phyloP scores from a whole-genome alignment of 306 rosid genomes.

The Rubus idaeus region DNA sequence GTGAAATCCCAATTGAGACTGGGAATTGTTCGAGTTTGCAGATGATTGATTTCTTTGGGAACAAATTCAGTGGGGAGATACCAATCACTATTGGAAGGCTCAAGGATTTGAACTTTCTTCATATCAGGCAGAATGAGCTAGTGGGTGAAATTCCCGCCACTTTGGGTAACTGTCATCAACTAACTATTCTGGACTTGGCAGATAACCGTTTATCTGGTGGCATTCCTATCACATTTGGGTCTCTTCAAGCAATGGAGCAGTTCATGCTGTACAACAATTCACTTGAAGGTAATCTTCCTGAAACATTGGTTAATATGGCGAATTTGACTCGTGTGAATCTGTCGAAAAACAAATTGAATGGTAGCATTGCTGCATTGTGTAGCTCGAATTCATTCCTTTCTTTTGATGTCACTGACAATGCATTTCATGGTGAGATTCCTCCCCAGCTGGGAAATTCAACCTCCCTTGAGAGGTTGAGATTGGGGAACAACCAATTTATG shows the following conservation, averaged over 20 bases:
- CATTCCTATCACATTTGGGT: slow-evolving; percentile 68
- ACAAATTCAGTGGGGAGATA: slow-evolving; percentile 64
- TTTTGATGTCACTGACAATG: slow-evolving; percentile 74
- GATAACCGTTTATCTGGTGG: slow-evolving; percentile 75
- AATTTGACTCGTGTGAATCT: slow-evolving; percentile 86
- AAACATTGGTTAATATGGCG: slow-evolving; percentile 44
- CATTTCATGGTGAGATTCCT: slow-evolving; percentile 69
- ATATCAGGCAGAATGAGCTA: slow-evolving; percentile 83
- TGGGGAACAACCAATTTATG: slow-evolving; percentile 67
- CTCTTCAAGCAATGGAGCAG: slow-evolving; percentile 52
- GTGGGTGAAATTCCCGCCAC: slow-evolving; percentile 81
- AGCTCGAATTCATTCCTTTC: slow-evolving; percentile 65
- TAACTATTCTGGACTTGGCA: slow-evolving; percentile 74
- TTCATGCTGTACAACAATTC: slow-evolving; percentile 95
- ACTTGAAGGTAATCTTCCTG: slow-evolving; percentile 89
- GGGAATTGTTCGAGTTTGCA: slow-evolving; percentile 83
- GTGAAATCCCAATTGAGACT: slow-evolving; percentile 73
- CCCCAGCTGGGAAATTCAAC: slow-evolving; percentile 63
- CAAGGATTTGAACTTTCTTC: slow-evolving; percentile 69
- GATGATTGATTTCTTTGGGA: slow-evolving; percentile 85
- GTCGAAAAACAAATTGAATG: slow-evolving; percentile 72
- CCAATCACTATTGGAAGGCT: slow-evolving; percentile 79
- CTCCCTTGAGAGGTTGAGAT: slow-evolving; percentile 69
- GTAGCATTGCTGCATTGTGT: slow-evolving; percentile 68
- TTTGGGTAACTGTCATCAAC: slow-evolving; percentile 68